These are phyloP conservation scores for Fusarium clavum DNA, from an alignment of 2,329 filamentous ascomycete genomes.

Conservation along the genomic window DNA sequence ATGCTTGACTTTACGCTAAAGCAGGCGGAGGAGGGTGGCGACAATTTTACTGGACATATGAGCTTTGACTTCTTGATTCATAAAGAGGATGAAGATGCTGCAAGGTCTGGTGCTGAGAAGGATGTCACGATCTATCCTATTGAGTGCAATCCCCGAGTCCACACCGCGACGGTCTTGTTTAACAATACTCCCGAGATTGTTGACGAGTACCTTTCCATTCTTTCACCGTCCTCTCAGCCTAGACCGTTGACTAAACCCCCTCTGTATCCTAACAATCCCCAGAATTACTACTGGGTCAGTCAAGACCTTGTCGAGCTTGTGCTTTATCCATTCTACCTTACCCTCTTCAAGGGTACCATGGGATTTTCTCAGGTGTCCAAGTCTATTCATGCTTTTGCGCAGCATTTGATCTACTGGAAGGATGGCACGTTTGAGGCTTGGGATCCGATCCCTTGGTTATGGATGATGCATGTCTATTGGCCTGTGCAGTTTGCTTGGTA, in stretches of 20 bases:
- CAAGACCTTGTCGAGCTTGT: conserved; percentile 70
- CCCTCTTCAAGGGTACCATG: conserved; percentile 41
- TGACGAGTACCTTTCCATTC: conserved; percentile 63
- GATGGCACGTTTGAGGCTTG: conserved; percentile 64
- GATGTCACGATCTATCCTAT: conserved; percentile 67
- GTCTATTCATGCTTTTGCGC: conserved; percentile 45
- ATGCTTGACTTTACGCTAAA: conserved; percentile 74
- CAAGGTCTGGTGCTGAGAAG: conserved; percentile 42
- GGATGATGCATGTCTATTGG: conserved; percentile 68
- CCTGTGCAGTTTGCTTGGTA: conserved; percentile 62
- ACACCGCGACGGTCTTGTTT: conserved; percentile 75
- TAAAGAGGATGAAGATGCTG: conserved; percentile 11
- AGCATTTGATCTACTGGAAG: conserved; percentile 62
- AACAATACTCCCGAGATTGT: conserved; percentile 59
- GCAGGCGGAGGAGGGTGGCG: conserved; percentile 64
- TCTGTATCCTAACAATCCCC: conserved; percentile 38
- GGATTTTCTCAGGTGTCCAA: conserved; percentile 35
- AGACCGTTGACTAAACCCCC: conserved; percentile 30
- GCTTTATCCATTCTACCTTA: conserved; percentile 57
- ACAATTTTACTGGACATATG: conserved; percentile 73
- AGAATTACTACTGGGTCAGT: conserved; percentile 71
- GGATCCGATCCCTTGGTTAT: conserved; percentile 69
- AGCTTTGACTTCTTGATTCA: conserved; percentile 76
- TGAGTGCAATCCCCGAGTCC: conserved; percentile 76
- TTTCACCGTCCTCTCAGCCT: conserved; percentile 45